Evolutionary conservation across 208 protist species (phyloP), one percentile per base, ranked within the genome.

Genomic region (Trypanosomatidae sp.): DNA sequence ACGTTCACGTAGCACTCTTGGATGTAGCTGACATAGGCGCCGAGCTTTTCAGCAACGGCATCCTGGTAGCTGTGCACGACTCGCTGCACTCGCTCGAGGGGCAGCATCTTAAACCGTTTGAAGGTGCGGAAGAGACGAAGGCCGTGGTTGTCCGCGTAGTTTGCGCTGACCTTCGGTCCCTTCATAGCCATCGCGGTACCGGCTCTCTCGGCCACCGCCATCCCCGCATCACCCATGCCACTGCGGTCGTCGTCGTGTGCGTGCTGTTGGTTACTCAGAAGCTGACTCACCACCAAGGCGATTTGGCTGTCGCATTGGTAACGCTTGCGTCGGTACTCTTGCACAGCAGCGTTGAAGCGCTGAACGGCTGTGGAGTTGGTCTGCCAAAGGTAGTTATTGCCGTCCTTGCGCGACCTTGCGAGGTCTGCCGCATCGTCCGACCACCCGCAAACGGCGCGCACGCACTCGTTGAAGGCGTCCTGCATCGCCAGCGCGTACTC

Each of bases 1-100:
- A 86, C 76, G 66, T 90, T 88, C 56, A 94, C 88, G 80, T 93
- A 97, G 46, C 80, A 76, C 50, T 97, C 89, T 47, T 90, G 84
- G 36, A 91, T 72, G 36, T 84, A 65, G 62, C 84, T 87, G 17
- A 93, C 83, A 52, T 89, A 83, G 69, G 71, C 73, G 46, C 71
- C 71, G 49, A 93, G 85, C 73, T 92, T 87, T 72, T 94, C 89
- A 0, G 80, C 69, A 39, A 97, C 77, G 7, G 87, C 78, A 49
- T 81, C 77, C 46, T 87, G 85, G 69, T 94, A 97, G 73, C 85
- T 79, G 4, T 80, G 69, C 41, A 95, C 80, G 9, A 95, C 92
- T 30, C 76, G 64, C 68, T 90, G 87, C 62, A 93, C 81, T 44
- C 89, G 91, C 58, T 87, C 81, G 12, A 91, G 79, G 36, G 77